Evolutionary conservation across 2,329 filamentous ascomycete genomes (phyloP), one percentile per base, ranked within the genome.

Genomic region (Microdochium bolleyi): DNA sequence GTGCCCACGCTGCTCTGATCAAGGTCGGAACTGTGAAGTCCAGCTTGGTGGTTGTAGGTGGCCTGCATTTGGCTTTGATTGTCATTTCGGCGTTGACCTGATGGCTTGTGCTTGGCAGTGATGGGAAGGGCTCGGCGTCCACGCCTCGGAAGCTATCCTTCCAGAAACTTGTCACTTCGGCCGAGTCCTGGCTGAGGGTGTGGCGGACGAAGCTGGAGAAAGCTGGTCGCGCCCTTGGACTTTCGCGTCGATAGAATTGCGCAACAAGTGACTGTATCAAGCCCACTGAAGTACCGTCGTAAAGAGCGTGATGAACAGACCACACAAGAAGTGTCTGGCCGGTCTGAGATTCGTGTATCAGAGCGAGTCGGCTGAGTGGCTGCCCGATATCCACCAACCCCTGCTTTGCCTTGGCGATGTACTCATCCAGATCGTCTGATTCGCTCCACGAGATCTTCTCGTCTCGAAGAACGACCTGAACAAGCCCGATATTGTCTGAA

Each of bases 1-100:
- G 24, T 3, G 52, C 52, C 52, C 52, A 53, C 10, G 52, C 52
- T 14, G 52, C 48, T 22, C 49, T 34, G 24, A 53, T 19, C 13
- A 53, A 16, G 13, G 49, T 30, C 3, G 34, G 19, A 11, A 48
- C 16, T 13, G 50, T 38, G 3, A 24, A 22, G 11, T 48, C 44
- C 8, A 48, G 10, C n/a, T 48, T 48, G 13, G 5, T 24, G 24
- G 7, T 16, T 25, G 46, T 16, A 24, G 30, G 49, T 4, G 16
- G n/a, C n/a, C n/a, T 38, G 34, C 34, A 38, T 16, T 5, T 8
- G n/a, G 34, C 34, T 38, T 38, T 5, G 13, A 38, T 38, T 4
- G 34, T 38, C 34, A 19, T 19, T 3, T 38, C 14, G 34, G 34
- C 34, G 16, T 16, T 19, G 34, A 38, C 14, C 34, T 38, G 13